Base-by-base conservation (phyloP, 805 yeast genomes). In the Metahyphopichia silvanorum region DNA sequence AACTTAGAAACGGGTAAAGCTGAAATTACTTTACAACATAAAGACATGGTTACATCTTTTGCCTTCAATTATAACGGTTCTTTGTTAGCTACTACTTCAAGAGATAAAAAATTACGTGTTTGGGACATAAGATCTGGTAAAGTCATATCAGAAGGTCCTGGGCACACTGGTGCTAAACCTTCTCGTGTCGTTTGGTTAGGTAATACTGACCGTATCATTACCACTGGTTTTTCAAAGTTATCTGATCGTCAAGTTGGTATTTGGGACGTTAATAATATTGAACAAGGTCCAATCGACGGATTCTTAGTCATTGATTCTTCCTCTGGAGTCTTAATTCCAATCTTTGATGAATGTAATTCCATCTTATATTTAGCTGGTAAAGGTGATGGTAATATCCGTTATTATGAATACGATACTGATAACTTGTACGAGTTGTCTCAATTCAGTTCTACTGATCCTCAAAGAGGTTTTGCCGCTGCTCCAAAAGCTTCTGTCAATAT, bases 351-450 rank as follows among this genome's bases (percentile, higher is more conserved):
- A 17, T 74, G 84, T 21, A 88, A 85, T 27, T 77, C 80, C 35
- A 77, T 89, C 37, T 69, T 93, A 38, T 93, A 83, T 53, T 66
- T 93, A 40, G 98, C 95, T 20, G 99, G 98, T 47, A 91, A 93
- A 60, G 97, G 97, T 58, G 98, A 93, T 59, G 98, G 98, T 49
- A 93, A 91, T 57, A 86, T 93, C 50, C 85, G 96, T 52, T 91
- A 91, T 63, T 93, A 69, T 54, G 98, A 93, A 66, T 87, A 76
- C 57, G 87, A 80, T 40, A 77, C 85, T 49, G 97, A 91, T 50
- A 83, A 80, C 49, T 69, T 93, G 35, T 80, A 71, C 60, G 86
- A 84, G 46, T 64, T 93, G 38, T 85, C 95, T n/a, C 96, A 91
- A 56, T 93, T 75, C 58, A 80, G 81, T 39, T 87, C 97, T 3